Percentiles rank a stretch among this genome's conserved stretches.
These are phyloP conservation scores for Candida arabinofermentans DNA, from an alignment of 805 yeast genomes.

Conservation along the genomic window DNA sequence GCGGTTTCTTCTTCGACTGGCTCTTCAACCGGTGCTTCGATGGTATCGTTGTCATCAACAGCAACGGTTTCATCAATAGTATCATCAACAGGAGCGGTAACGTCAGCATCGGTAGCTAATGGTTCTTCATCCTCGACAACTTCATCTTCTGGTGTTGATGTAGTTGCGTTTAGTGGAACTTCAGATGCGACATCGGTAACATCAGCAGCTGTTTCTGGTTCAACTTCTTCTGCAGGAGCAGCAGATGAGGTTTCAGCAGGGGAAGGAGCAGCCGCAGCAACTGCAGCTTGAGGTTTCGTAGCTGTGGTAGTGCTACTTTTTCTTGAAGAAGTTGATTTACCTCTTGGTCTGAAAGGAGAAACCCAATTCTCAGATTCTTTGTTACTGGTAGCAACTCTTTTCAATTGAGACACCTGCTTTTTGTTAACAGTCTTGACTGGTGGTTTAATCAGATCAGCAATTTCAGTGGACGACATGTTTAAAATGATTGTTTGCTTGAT, in stretches of 20 bases:
- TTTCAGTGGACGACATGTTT: conserved; percentile 19
- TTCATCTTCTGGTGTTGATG: conserved; percentile 9
- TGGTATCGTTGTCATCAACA: conserved; percentile 10
- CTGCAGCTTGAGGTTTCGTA: conserved; percentile 5
- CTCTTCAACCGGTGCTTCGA: conserved; percentile 5
- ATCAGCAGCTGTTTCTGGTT: conserved; percentile 4
- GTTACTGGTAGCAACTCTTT: conserved; percentile 15
- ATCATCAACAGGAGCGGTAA: conserved; percentile 1
- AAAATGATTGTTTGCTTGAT: not conserved
- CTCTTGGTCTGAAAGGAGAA: conserved; percentile 27
- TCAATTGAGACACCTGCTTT: conserved; percentile 17
- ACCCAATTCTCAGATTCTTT: conserved; percentile 21
- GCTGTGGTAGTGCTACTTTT: conserved; percentile 4
- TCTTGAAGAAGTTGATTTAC: conserved; percentile 7
- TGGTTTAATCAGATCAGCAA: conserved; percentile 15
- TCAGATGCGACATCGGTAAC: conserved; percentile 10
- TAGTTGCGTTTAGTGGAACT: conserved; percentile 8
- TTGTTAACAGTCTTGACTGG: conserved; percentile 7
- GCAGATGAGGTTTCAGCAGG: no score
- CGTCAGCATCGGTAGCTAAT: conserved; percentile 4
- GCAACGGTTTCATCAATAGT: conserved; percentile 12
- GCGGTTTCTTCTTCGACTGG: conserved; percentile 7
- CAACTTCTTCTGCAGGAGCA: conserved; percentile 1
- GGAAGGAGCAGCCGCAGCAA: conserved; percentile 4
- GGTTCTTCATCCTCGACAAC: conserved; percentile 19